A percentile compares a stretch with the other conserved stretches of the same genome.
These are phyloP conservation scores for Aureobasidium melanogenum DNA, from an alignment of 2,329 filamentous ascomycete genomes.

Conservation along the genomic window DNA sequence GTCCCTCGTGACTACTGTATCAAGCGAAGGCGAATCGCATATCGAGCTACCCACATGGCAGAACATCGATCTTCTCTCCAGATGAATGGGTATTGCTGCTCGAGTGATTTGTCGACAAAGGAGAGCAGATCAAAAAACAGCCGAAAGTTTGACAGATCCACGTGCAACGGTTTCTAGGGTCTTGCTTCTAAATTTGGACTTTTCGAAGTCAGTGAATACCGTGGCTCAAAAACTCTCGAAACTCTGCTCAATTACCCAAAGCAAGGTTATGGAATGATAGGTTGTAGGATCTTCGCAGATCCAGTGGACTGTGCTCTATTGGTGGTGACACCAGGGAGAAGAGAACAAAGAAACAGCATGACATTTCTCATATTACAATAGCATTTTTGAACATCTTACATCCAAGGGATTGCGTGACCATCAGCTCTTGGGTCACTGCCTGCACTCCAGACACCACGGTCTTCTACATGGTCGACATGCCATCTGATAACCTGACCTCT, in stretches of 20 bases:
- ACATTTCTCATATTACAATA: not conserved
- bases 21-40: not conserved
- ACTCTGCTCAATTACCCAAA: not conserved
- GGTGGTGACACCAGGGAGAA: not conserved
- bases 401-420: constrained; percentile 54
- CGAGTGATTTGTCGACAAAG: not conserved
- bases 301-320: not conserved
- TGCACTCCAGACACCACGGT: constrained; percentile 68
- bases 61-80: not conserved
- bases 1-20: not conserved
- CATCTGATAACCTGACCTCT: constrained; percentile 78
- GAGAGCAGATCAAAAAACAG: not conserved
- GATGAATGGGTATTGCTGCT: not conserved
- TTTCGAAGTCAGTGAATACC: not conserved
- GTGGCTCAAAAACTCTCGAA: not conserved
- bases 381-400: not conserved
- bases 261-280: not conserved
- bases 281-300: not conserved
- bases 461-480: constrained; percentile 58
- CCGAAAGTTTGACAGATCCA: not conserved
- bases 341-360: not conserved
- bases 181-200: not conserved
- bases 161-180: not conserved
- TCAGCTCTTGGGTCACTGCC: constrained; percentile 86
- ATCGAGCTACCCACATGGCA: not conserved